phyloP scores from a whole-genome alignment of 2,329 filamentous ascomycete species.

The Coleophoma cylindrospora region DNA sequence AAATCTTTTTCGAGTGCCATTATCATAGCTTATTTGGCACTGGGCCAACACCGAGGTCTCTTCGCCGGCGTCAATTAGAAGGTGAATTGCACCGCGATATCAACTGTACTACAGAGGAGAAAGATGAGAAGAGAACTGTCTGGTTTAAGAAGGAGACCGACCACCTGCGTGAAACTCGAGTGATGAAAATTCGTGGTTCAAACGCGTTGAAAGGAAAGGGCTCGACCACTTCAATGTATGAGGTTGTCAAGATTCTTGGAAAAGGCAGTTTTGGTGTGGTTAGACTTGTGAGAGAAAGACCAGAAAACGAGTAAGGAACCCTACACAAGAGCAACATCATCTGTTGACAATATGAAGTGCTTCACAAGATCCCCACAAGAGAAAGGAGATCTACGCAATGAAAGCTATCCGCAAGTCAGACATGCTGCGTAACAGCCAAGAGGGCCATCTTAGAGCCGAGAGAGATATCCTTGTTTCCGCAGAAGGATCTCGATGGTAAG shows the following conservation, averaged over 20 bases:
- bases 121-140: slow-evolving; percentile 43
- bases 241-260: slow-evolving; percentile 75
- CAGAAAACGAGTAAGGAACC: slow-evolving; percentile 16
- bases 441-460: slow-evolving; percentile 87
- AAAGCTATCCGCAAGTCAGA: slow-evolving; percentile 93
- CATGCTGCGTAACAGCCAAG: slow-evolving; percentile 87
- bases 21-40: slow-evolving; percentile 65
- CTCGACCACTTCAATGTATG: slow-evolving; percentile 61
- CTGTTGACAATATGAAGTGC: not conserved
- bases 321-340: not conserved
- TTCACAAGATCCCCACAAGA: slow-evolving; percentile 6
- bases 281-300: slow-evolving; percentile 69
- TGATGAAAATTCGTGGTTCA: slow-evolving; percentile 57
- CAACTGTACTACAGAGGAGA: slow-evolving; percentile 39
- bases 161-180: slow-evolving; percentile 68
- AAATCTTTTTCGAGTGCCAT: slow-evolving; percentile 80
- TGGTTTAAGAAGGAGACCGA: slow-evolving; percentile 67
- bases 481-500: slow-evolving; percentile 75
- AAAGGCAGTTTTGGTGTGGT: slow-evolving; percentile 96
- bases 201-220: slow-evolving; percentile 33
- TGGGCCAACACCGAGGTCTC: slow-evolving; percentile 49
- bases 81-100: slow-evolving; percentile 49
- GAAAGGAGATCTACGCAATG: slow-evolving; percentile 79
- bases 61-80: slow-evolving; percentile 60
- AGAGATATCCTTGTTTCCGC: slow-evolving; percentile 87